These are phyloP conservation scores for Paraphaeosphaeria minitans DNA, from an alignment of 2,329 filamentous ascomycete species.

Conservation along the genomic window DNA sequence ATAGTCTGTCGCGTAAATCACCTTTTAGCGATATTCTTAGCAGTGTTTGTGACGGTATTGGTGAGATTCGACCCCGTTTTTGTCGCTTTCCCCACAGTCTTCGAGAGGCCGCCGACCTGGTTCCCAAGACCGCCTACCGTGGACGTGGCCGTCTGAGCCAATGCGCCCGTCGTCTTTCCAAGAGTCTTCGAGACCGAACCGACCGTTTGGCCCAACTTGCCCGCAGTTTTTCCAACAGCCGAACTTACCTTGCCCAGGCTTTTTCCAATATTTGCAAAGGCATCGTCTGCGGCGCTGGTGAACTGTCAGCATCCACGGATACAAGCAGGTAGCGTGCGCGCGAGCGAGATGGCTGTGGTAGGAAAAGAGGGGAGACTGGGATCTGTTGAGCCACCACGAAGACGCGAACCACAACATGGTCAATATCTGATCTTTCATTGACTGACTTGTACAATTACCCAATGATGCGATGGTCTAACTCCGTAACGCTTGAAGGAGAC, in stretches of 20 bases:
- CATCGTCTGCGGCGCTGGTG: constrained; percentile 3
- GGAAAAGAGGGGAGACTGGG: background rate
- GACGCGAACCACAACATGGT: background rate
- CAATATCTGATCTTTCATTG: background rate
- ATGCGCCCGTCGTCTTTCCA: too few relatives aligned
- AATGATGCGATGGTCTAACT: constrained; percentile 2
- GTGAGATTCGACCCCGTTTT: background rate
- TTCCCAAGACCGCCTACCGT: background rate
- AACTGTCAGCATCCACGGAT: background rate
- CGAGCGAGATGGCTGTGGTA: background rate
- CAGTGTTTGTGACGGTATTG: background rate
- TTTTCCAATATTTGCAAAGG: constrained; percentile 9
- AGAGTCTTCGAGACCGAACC: too few relatives aligned
- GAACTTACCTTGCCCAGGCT: background rate
- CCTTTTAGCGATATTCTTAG: constrained; percentile 2
- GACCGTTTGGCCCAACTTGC: background rate
- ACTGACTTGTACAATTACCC: constrained; percentile 5
- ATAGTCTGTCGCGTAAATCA: background rate
- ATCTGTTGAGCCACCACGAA: background rate
- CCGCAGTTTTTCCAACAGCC: background rate
- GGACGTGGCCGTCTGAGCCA: too few relatives aligned
- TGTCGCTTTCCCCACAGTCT: background rate
- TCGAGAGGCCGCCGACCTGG: background rate
- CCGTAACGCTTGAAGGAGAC: constrained; percentile 3
- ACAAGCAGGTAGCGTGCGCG: background rate